A percentile compares a stretch with the other conserved stretches of the same genome.
These are phyloP conservation scores for Pythium oligandrum DNA, from an alignment of 352 stramenopile genomes.

Conservation along the genomic window DNA sequence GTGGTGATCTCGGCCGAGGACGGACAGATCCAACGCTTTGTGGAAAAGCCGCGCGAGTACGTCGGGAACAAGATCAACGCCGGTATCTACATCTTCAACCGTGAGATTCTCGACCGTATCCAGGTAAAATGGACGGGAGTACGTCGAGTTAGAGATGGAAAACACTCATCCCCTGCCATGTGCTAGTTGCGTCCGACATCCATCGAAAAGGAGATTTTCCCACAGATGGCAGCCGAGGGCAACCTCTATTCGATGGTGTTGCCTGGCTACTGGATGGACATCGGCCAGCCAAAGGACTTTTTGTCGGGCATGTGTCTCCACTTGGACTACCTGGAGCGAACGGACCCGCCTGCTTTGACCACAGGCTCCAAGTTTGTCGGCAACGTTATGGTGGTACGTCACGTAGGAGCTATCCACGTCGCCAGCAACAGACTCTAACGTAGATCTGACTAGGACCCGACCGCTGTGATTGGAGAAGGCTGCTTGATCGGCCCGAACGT, in stretches of 20 bases:
- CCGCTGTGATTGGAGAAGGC: constrained; percentile 63
- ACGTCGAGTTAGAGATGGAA: too few relatives aligned
- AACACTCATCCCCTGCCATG: too few relatives aligned
- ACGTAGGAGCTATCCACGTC: neutral
- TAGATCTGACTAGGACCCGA: constrained; percentile 37
- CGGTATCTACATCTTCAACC: constrained; percentile 89
- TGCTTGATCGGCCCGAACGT: constrained; percentile 86
- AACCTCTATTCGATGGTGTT: constrained; percentile 85
- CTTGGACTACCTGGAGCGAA: constrained; percentile 64
- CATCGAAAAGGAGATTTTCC: constrained; percentile 90
- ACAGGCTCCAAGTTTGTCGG: constrained; percentile 72
- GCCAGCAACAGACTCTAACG: too few relatives aligned
- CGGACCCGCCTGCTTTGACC: constrained; percentile 39
- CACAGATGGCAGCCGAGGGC: constrained; percentile 84
- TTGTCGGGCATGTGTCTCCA: constrained; percentile 84
- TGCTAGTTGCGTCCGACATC: constrained; percentile 74
- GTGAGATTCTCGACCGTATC: constrained; percentile 84
- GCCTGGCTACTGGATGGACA: constrained; percentile 89
- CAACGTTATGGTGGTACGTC: constrained; percentile 74
- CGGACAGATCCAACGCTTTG: constrained; percentile 85
- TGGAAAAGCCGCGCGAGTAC: constrained; percentile 88
- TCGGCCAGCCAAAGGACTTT: constrained; percentile 89
- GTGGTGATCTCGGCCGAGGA: constrained; percentile 75
- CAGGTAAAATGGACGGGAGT: constrained; percentile 19
- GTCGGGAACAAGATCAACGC: constrained; percentile 91